A percentile compares a stretch with the other conserved stretches of the same genome.
These are phyloP conservation scores for Microcyclospora tardicrescens DNA, from an alignment of 2,329 filamentous ascomycete species.

Conservation along the genomic window DNA sequence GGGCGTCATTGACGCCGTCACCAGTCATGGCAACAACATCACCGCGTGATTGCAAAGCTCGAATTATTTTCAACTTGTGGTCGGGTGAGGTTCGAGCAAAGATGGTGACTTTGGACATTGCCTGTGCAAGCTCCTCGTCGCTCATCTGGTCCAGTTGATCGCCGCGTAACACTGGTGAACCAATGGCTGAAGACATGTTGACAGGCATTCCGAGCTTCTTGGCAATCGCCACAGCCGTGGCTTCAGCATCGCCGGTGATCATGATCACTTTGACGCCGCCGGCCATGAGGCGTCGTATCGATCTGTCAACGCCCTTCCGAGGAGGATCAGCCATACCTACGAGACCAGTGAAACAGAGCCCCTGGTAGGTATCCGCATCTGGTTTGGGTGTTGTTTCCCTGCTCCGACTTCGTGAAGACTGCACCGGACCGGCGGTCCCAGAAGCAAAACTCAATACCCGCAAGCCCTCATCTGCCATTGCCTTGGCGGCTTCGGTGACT, in stretches of 20 bases:
- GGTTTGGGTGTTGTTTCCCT: conserved; percentile 27
- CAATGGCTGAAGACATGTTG: conserved; percentile 42
- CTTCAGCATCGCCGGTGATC: conserved; percentile 96
- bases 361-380: conserved; percentile 62
- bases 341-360: conserved; percentile 77
- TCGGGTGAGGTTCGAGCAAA: conserved; percentile 95
- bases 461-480: conserved; percentile 79
- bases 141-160: conserved; percentile 91
- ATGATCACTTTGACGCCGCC: conserved; percentile 96
- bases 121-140: conserved; percentile 67
- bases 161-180: conserved; percentile 66
- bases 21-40: conserved; percentile 99
- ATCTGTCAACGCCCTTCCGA: conserved; percentile 73
- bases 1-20: conserved; percentile 94
- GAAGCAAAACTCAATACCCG: conserved; percentile 89
- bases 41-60: conserved; percentile 77
- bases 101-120: conserved; percentile 79
- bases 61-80: conserved; percentile 95
- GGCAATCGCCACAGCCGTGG: conserved; percentile 86
- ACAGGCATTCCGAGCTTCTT: conserved; percentile 91
- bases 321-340: conserved; percentile 98
- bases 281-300: conserved; percentile 79
- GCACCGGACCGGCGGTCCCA: conserved; percentile 40
- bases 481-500: conserved; percentile 65
- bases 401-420: conserved; percentile 8